phyloP scores from a whole-genome alignment of 2,329 filamentous ascomycete species.

The Trichoderma sp. region DNA sequence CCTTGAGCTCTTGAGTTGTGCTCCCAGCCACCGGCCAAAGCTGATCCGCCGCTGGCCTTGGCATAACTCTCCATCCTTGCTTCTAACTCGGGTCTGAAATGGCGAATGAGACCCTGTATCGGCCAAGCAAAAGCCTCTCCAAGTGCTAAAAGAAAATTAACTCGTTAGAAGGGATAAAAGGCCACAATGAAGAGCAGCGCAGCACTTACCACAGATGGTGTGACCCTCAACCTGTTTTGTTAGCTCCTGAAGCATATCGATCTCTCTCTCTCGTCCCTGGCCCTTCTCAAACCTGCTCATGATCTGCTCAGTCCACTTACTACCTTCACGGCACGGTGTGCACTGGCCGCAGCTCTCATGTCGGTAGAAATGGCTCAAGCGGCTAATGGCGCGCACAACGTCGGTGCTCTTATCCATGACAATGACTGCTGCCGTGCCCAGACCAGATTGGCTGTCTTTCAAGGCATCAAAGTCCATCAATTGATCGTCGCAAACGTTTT shows the following conservation, averaged over 20 bases:
- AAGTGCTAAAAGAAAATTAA: constrained; percentile 59
- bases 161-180: constrained; percentile 29
- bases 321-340: constrained; percentile 98
- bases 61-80: constrained; percentile 83
- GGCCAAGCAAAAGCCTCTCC: constrained; percentile 99
- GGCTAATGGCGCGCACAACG: constrained; percentile 89
- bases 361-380: constrained; percentile 95
- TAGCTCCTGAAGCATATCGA: constrained; percentile 98
- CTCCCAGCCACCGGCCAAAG: constrained; percentile 86
- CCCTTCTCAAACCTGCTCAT: constrained; percentile 96
- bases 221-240: constrained; percentile 99
- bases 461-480: constrained; percentile 99
- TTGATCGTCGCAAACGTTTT: constrained; percentile 86
- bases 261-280: constrained; percentile 84
- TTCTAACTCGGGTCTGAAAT: constrained; percentile 96
- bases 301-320: constrained; percentile 99
- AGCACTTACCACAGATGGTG: constrained; percentile 84
- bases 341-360: constrained; percentile 99
- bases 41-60: constrained; percentile 68
- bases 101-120: constrained; percentile 94
- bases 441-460: constrained; percentile 96
- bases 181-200: no score
- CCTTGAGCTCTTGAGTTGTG: constrained; percentile 75
- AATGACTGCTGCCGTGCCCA: constrained; percentile 95
- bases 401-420: constrained; percentile 99